phyloP scores from a whole-genome alignment of 352 stramenopile species.

The Globisporangium barbulae region DNA sequence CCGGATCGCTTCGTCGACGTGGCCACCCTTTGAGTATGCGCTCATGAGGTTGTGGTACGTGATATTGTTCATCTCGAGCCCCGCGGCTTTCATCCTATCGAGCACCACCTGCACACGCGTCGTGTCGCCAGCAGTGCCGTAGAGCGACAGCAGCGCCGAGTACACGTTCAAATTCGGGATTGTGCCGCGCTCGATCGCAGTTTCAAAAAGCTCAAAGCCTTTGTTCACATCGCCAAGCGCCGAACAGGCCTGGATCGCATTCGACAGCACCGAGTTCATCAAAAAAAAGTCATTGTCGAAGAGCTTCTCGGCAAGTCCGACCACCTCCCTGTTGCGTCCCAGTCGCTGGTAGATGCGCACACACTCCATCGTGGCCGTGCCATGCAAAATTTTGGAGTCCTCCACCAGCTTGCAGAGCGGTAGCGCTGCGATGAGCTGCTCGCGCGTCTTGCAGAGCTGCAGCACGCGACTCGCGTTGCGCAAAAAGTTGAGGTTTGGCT shows the following conservation, averaged over 20 bases:
- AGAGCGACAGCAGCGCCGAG: constrained; percentile 54
- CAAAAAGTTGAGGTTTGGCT: constrained; percentile 46
- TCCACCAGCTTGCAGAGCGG: constrained; percentile 56
- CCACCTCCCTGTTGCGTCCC: constrained; percentile 41
- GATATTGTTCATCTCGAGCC: constrained; percentile 62
- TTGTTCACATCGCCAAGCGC: constrained; percentile 42
- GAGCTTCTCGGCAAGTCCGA: constrained; percentile 47
- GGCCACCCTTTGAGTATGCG: constrained; percentile 53
- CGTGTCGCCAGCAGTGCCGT: constrained; percentile 40
- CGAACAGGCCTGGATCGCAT: constrained; percentile 58
- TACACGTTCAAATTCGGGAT: constrained; percentile 71
- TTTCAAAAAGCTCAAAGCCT: constrained; percentile 61
- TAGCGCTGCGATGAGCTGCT: constrained; percentile 53
- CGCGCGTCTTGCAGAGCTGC: constrained; percentile 44
- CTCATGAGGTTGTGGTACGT: constrained; percentile 74
- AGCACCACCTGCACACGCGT: constrained; percentile 47
- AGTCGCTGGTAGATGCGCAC: constrained; percentile 64
- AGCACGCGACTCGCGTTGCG: constrained; percentile 38
- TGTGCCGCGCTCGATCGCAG: constrained; percentile 45
- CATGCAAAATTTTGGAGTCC: constrained; percentile 29
- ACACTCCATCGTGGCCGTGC: constrained; percentile 47
- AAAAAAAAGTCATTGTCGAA: constrained; percentile 66
- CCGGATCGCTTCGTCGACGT: constrained; percentile 43
- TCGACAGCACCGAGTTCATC: constrained; percentile 52
- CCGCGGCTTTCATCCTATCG: constrained; percentile 47